Evolutionary conservation across 345 rosid genomes (phyloP), one percentile per base, ranked within the genome.

Genomic region (Hibiscus mutabilis): DNA sequence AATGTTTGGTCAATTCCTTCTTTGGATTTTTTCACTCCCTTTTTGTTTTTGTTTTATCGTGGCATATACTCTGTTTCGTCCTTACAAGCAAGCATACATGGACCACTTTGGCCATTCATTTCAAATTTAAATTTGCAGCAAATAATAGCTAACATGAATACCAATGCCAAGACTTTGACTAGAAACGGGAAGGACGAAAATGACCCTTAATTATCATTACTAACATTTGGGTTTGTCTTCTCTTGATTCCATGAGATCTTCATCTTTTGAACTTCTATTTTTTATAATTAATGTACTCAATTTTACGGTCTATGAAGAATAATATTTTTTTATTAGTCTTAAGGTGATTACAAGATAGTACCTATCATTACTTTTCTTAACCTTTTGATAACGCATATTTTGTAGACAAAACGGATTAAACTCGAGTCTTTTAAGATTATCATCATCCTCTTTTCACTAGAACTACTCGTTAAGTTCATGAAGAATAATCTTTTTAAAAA

Each of bases 1-100:
- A 19, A 55, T n/a, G 46, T 71, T 27, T 44, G n/a, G 57, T 59
- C 66, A 42, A 57, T 59, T 58, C 56, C 18, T 27, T 58, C 18
- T 71, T 71, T 21, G 57, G 64, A 71, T 42, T 59, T 21, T 57
- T 22, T 47, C 40, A 47, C 56, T 29, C 62, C 22, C 35, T 46
- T 42, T 59, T 42, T 70, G 73, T 70, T 70, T 49, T 35, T 35
- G 40, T 35, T 35, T 55, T 56, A 18, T 58, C 18, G 64, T 58
- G 66, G 56, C 64, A 14, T 27, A 42, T 60, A 59, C 25, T 16
- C 18, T 44, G 66, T 24, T 40, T 59, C 24, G 14, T 25, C 44
- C 66, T 42, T 24, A 13, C 35, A 66, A 66, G 27, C 22, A 2
- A n/a, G n/a, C 25, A 49, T 27, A 25, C 9, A n/a, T 10, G 35